phyloP scores from a whole-genome alignment of 1,284 basidiomycete species.

The Melampsora abietis-canadensis region DNA sequence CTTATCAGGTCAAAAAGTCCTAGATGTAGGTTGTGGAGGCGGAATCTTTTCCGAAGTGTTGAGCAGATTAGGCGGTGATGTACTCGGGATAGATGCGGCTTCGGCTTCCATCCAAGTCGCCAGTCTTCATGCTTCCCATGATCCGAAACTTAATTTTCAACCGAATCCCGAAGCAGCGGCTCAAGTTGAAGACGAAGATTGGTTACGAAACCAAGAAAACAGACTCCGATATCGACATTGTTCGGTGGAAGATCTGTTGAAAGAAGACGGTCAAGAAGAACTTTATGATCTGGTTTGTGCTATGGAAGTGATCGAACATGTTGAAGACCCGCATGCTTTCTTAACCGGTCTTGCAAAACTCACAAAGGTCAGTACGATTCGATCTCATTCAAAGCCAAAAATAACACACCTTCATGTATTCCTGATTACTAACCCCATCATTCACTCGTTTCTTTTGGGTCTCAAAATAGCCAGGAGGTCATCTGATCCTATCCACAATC shows the following conservation, averaged over 20 bases:
- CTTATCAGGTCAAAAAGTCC: conserved; percentile 65
- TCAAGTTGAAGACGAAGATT: conserved; percentile 20
- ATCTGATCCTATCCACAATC: conserved; percentile 94
- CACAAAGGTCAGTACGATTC: conserved; percentile 64
- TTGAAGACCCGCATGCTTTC: conserved; percentile 83
- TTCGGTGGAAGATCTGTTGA: conserved; percentile 70
- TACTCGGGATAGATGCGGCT: conserved; percentile 86
- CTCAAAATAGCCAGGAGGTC: conserved; percentile 74
- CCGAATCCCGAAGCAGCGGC: neutral
- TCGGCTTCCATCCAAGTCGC: conserved; percentile 82
- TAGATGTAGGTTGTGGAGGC: conserved; percentile 92
- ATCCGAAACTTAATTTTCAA: conserved; percentile 61
- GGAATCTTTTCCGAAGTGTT: conserved; percentile 88
- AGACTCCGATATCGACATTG: conserved; percentile 68
- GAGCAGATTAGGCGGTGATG: conserved; percentile 78
- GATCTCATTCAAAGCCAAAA: neutral
- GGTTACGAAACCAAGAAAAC: conserved; percentile 44
- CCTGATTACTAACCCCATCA: neutral
- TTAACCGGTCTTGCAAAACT: conserved; percentile 74
- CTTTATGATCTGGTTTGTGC: conserved; percentile 89
- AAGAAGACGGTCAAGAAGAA: conserved; percentile 59
- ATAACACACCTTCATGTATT: too few species aligned
- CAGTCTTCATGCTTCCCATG: conserved; percentile 72
- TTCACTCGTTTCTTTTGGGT: conserved; percentile 11
- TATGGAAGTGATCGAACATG: conserved; percentile 98